A percentile compares a stretch with the other conserved stretches of the same genome.
phyloP scores from a whole-genome alignment of 257 asterid genomes.

The Mitragyna speciosa region DNA sequence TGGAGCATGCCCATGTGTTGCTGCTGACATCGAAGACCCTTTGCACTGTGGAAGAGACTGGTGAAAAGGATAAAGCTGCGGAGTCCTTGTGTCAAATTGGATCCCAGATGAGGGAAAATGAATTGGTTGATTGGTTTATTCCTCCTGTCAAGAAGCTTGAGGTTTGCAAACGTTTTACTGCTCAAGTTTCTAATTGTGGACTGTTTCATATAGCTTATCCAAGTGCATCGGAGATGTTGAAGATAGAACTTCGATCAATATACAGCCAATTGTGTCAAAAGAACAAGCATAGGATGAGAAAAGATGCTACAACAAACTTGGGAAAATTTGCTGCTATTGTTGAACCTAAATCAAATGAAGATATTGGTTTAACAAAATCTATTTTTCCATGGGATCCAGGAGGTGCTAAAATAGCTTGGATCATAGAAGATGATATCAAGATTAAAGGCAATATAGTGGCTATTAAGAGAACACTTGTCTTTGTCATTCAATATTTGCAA shows the following conservation, averaged over 20 bases:
- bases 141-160: slow-evolving; percentile 95
- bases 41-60: slow-evolving; percentile 84
- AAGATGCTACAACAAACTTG: slow-evolving; percentile 79
- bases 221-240: slow-evolving; percentile 71
- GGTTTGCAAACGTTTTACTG: slow-evolving; percentile 97
- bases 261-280: slow-evolving; percentile 87
- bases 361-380: too few species aligned
- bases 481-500: too few species aligned
- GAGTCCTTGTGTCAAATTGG: slow-evolving; percentile 92
- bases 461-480: too few species aligned
- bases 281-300: slow-evolving; percentile 94
- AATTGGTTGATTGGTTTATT: slow-evolving; percentile 70
- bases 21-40: slow-evolving; percentile 88
- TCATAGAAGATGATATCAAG: too few species aligned
- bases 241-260: slow-evolving; percentile 75
- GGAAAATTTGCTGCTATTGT: slow-evolving; percentile 52
- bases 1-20: slow-evolving; percentile 86
- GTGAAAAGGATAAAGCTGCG: slow-evolving; percentile 92
- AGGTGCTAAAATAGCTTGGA: too few species aligned
- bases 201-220: slow-evolving; percentile 85
- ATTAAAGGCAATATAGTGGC: too few species aligned
- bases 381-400: too few species aligned
- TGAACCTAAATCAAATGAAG: too few species aligned
- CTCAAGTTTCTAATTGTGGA: slow-evolving; percentile 95
- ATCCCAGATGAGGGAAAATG: slow-evolving; percentile 89